Evolutionary conservation across 768 basidiomycete species (phyloP).

Genomic region (Serpula lacrymans): DNA sequence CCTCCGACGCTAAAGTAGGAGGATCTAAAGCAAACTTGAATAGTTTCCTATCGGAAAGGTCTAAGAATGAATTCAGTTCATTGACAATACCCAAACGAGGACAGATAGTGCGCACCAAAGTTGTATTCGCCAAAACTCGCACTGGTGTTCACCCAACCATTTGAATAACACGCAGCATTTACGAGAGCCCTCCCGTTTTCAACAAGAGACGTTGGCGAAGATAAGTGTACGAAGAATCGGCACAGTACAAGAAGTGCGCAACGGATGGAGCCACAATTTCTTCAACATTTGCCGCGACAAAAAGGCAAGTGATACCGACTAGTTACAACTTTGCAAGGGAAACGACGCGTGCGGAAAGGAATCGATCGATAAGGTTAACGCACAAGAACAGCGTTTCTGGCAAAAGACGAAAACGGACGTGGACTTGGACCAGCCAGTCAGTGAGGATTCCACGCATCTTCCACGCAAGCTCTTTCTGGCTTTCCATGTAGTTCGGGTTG

Average conservation of each 20-base stretch:
- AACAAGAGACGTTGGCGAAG: no score
- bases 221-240: slow-evolving; percentile 76
- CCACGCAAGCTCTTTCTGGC: slow-evolving; percentile 83
- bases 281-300: slow-evolving; percentile 89
- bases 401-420: slow-evolving; percentile 78
- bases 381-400: slow-evolving; percentile 92
- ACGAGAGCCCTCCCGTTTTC: no score
- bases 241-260: slow-evolving; percentile 72
- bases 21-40: no score
- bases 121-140: no score
- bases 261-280: slow-evolving; percentile 89
- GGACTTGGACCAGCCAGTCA: slow-evolving; percentile 94
- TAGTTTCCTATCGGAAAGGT: no score
- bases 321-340: slow-evolving; percentile 86
- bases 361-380: slow-evolving; percentile 80
- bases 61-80: no score
- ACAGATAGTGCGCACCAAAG: no score
- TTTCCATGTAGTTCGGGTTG: slow-evolving; percentile 79
- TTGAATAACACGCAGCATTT: no score
- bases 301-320: slow-evolving; percentile 84
- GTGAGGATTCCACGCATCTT: slow-evolving; percentile 84
- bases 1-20: no score
- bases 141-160: no score
- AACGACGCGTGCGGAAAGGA: slow-evolving; percentile 67
- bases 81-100: no score